A percentile compares a stretch with the other conserved stretches of the same genome.
Evolutionary conservation across 2,329 filamentous ascomycete species (phyloP).

Genomic region (Clonostachys byssicola): DNA sequence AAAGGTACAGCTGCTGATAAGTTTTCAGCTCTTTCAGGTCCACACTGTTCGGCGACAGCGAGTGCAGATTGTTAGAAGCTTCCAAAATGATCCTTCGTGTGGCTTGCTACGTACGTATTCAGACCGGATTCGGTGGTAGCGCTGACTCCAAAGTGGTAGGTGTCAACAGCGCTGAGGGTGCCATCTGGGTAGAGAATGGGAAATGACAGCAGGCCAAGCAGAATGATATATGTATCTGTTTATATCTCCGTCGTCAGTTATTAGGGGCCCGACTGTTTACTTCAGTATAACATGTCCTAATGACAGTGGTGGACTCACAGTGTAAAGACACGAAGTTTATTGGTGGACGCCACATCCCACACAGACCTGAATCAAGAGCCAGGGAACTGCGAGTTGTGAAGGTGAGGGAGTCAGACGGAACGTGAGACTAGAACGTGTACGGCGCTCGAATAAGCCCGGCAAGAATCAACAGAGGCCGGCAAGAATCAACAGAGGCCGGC

Average conservation of each 20-base stretch:
- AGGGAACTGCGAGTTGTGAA: no score
- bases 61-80: not conserved
- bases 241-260: not conserved
- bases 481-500: no score
- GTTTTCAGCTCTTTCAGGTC: slow-evolving; percentile 41
- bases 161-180: slow-evolving; percentile 28
- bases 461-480: no score
- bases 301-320: slow-evolving; percentile 2
- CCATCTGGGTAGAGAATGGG: slow-evolving; percentile 3
- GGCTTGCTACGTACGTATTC: slow-evolving; percentile 32
- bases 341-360: slow-evolving; percentile 5
- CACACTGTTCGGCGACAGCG: slow-evolving; percentile 22
- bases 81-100: not conserved
- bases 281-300: not conserved
- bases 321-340: slow-evolving; percentile 7
- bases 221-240: slow-evolving; percentile 6
- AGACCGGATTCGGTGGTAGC: slow-evolving; percentile 44
- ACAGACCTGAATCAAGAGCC: no score
- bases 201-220: slow-evolving; percentile 2
- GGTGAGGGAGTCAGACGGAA: no score
- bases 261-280: not conserved
- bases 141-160: slow-evolving; percentile 45
- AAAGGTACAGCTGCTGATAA: slow-evolving; percentile 48
- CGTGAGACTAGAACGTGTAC: no score
- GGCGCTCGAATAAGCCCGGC: no score